These are phyloP conservation scores for Podospora fimiseda DNA, from an alignment of 495 filamentous ascomycete species.

Conservation along the genomic window DNA sequence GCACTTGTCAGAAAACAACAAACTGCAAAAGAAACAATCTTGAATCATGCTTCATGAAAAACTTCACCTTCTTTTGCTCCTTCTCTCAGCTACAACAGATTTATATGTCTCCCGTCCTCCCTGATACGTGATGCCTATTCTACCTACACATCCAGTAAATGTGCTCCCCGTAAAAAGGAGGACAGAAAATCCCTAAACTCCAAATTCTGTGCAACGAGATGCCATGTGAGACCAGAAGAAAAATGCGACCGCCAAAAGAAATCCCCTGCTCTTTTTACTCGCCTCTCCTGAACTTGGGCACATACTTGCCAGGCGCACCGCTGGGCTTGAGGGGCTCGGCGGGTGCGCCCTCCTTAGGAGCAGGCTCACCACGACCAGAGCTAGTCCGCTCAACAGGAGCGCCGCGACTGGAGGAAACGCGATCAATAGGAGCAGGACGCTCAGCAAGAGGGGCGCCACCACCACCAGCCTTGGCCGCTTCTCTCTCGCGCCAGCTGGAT, in stretches of 20 bases:
- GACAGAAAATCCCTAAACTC: background rate
- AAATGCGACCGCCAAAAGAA: background rate
- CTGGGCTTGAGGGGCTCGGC: slow-evolving; percentile 38
- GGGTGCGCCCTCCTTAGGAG: slow-evolving; percentile 19
- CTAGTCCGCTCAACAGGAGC: slow-evolving; percentile 24
- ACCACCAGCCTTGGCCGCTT: slow-evolving; percentile 52
- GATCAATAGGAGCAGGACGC: slow-evolving; percentile 17
- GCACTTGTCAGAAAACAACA: too few species aligned
- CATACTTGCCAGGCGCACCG: slow-evolving; percentile 40
- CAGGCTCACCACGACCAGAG: slow-evolving; percentile 27
- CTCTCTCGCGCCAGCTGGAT: slow-evolving; percentile 77
- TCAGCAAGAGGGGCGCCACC: slow-evolving; percentile 14
- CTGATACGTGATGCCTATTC: background rate
- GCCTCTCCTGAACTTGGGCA: slow-evolving; percentile 33
- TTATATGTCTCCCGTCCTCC: too few species aligned
- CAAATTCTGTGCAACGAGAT: too few species aligned
- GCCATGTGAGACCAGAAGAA: too few species aligned
- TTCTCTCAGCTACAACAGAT: too few species aligned
- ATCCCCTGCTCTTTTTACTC: slow-evolving; percentile 1
- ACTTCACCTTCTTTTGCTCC: background rate
- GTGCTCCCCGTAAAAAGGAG: background rate
- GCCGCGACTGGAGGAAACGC: slow-evolving; percentile 24
- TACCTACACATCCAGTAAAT: too few species aligned
- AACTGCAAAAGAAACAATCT: too few species aligned
- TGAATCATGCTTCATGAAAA: too few species aligned